Evolutionary conservation across 805 yeast genomes (phyloP).

Genomic region (Lachancea sp.): DNA sequence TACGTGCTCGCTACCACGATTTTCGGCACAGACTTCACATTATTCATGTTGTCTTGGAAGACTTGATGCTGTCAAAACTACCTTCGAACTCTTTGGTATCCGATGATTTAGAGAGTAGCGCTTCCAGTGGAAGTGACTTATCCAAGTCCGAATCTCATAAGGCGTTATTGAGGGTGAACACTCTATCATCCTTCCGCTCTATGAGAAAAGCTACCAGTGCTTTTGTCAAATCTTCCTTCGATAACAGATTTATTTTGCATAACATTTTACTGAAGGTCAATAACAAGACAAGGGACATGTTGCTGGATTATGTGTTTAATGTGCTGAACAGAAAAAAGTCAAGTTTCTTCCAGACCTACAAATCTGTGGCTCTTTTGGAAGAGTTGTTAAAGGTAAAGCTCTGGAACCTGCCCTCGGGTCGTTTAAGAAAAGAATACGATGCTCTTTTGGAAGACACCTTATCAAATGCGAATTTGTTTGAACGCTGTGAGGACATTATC

Average conservation of each 20-base stretch:
- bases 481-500: constrained; percentile 43
- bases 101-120: constrained; percentile 16
- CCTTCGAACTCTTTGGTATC: constrained; percentile 11
- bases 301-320: constrained; percentile 42
- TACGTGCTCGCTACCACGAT: constrained; percentile 26
- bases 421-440: constrained; percentile 3
- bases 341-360: constrained; percentile 41
- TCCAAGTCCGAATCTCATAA: not conserved
- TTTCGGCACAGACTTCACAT: constrained; percentile 31
- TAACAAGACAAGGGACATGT: constrained; percentile 41
- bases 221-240: constrained; percentile 35
- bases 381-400: constrained; percentile 29
- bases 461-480: constrained; percentile 32
- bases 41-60: constrained; percentile 29
- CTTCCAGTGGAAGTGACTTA: not conserved
- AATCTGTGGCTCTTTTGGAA: constrained; percentile 45
- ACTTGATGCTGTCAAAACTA: constrained; percentile 24
- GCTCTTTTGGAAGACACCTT: constrained; percentile 14
- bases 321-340: constrained; percentile 39
- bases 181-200: constrained; percentile 28
- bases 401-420: constrained; percentile 12
- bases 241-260: constrained; percentile 54
- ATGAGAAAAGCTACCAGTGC: constrained; percentile 28
- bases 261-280: constrained; percentile 52
- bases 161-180: constrained; percentile 15